Conservation (phyloP, 2,329 filamentous ascomycete genomes). For the Fusarium anthophilum region DNA sequence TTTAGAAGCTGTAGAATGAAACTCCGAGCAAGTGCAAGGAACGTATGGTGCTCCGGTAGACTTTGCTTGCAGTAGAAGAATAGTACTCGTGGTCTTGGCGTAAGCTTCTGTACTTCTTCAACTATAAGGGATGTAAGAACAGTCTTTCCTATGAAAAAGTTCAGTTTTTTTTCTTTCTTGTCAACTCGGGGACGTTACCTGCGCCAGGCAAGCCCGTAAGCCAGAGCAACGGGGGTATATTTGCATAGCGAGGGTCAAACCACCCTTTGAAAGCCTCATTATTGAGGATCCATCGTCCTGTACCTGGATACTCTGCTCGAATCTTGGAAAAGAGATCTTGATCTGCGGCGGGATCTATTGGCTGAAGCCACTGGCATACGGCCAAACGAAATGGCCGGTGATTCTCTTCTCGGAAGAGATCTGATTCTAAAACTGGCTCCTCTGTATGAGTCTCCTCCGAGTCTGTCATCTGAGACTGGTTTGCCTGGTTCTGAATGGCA, state of each 20-base stretch:
- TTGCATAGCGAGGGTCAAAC: fast-evolving
- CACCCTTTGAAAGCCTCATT: fast-evolving
- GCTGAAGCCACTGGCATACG: neutral
- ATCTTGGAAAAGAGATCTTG: neutral
- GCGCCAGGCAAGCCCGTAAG: neutral
- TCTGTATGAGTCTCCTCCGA: fast-evolving
- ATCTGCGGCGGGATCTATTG: neutral
- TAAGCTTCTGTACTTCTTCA: fast-evolving
- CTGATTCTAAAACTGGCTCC: neutral
- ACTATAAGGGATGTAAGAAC: fast-evolving
- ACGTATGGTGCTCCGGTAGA: fast-evolving
- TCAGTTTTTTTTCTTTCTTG: too few relatives aligned
- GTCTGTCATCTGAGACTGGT: neutral
- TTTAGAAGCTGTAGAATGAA: fast-evolving
- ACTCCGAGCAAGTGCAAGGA: fast-evolving
- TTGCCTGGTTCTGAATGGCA: neutral
- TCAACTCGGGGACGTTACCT: too few relatives aligned
- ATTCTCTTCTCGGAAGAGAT: fast-evolving
- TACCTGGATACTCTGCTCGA: neutral
- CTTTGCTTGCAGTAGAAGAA: neutral
- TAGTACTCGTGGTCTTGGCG: fast-evolving
- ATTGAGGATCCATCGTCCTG: neutral
- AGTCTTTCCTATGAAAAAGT: too few relatives aligned
- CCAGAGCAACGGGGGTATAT: fast-evolving
- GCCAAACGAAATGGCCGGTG: fast-evolving